Evolutionary conservation across 139 green algal species (phyloP), one percentile per base, ranked within the genome.

Genomic region (Asterochloris erici): DNA sequence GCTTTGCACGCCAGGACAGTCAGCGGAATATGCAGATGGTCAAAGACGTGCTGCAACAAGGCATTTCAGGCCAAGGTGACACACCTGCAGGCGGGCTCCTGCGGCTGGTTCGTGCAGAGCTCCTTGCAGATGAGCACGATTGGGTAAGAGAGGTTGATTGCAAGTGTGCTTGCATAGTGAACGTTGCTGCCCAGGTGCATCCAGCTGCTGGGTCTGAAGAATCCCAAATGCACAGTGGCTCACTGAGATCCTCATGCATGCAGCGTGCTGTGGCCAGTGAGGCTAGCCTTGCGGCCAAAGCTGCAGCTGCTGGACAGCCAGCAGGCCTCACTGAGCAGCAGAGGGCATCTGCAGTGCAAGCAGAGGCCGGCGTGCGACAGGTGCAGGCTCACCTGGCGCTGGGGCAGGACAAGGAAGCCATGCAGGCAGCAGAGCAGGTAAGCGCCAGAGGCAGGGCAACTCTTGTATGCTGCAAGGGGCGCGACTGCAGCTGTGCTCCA

Each of bases 361-460:
- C 68, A 62, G 54, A 80, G 60, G 76, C 76, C 16, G 68, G 60
- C 23, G 24, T 80, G 24, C 14, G 29, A 6, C 68, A n/a, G 12
- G 24, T 38, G 14, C 68, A 62, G 54, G 76, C 76, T 23, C 38
- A 70, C 13, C 54, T 80, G 23, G 68, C 60, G 12, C 61, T 24
- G 38, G 76, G 76, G 60, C 12, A 68, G 19, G 76, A 80, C 24
- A n/a, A 68, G 21, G 24, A 70, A 29, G 76, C 76, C 14, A 14
- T 70, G 23, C 54, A 70, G 24, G 60, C 68, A 26, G 76, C 76
- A 80, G 29, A 70, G 76, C 76, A 80, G 76, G 76, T 80, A 69
- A 23, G 17, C 10, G n/a, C 12, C 26, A 23, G 26, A 54, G 38
- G 38, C 6, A 54, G 38, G 38, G 38, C 38, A 54, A 54, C 38